These are phyloP conservation scores for Microsporum audouinii DNA, from an alignment of 2,329 filamentous ascomycete genomes.

Conservation along the genomic window DNA sequence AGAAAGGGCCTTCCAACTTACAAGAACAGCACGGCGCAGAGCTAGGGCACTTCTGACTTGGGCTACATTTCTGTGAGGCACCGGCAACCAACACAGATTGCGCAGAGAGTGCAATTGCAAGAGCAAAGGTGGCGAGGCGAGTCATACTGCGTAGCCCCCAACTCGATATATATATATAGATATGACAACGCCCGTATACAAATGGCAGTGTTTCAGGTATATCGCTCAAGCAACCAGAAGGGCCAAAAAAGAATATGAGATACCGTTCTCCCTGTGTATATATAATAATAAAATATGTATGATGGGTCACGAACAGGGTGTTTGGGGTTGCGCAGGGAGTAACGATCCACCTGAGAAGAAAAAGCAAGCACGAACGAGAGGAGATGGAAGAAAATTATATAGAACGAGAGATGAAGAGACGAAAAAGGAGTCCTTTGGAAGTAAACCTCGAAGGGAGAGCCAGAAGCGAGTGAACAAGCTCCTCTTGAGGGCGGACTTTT, in stretches of 20 bases:
- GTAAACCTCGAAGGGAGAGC: background rate
- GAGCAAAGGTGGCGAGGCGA: slow-evolving; percentile 24
- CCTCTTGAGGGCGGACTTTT: background rate
- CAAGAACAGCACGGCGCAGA: slow-evolving; percentile 67
- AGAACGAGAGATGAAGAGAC: background rate
- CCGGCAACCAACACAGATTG: slow-evolving; percentile 23
- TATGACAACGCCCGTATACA: slow-evolving; percentile 6
- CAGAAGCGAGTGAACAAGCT: slow-evolving; percentile 3
- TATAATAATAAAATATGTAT: background rate
- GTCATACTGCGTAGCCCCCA: slow-evolving; percentile 22
- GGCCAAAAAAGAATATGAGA: background rate
- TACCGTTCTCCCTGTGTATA: slow-evolving; percentile 7
- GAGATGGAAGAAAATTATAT: background rate
- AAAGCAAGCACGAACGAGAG: background rate
- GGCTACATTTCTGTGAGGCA: slow-evolving; percentile 27
- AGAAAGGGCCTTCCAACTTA: slow-evolving; percentile 38
- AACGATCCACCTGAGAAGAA: slow-evolving; percentile 2
- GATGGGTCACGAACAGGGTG: background rate
- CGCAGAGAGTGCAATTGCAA: slow-evolving; percentile 25
- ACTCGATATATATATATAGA: background rate
- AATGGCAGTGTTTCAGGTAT: slow-evolving; percentile 1
- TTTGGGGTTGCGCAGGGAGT: slow-evolving; percentile 1
- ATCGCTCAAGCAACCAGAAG: background rate
- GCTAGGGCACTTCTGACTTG: slow-evolving; percentile 54
- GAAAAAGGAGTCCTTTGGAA: background rate